Evolutionary conservation across 352 stramenopile species (phyloP).

Genomic region (Phytophthora capsici): DNA sequence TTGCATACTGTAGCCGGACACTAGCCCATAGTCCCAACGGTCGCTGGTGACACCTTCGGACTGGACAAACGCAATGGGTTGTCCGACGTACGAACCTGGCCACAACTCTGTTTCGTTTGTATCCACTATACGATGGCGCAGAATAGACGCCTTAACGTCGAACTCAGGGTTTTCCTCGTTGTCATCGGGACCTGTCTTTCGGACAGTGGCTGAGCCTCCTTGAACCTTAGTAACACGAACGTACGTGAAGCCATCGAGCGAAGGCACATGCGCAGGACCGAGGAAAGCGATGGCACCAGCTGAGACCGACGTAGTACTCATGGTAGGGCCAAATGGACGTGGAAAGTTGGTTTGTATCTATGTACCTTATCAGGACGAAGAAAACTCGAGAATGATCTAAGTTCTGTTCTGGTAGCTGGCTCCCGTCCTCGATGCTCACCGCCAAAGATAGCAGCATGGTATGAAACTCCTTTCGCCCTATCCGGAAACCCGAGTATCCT

Average conservation of each 20-base stretch:
- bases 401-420: no score
- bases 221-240: neutral
- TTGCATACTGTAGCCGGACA: constrained; percentile 4
- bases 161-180: constrained; percentile 5
- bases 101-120: neutral
- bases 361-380: no score
- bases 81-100: constrained; percentile 15
- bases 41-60: neutral
- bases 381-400: no score
- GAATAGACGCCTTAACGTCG: neutral
- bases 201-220: neutral
- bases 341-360: no score
- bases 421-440: no score
- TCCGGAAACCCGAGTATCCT: no score
- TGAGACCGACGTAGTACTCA: no score
- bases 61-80: constrained; percentile 10
- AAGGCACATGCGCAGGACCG: constrained; percentile 1
- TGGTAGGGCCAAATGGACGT: no score
- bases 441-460: no score
- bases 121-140: constrained; percentile 11
- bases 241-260: constrained; percentile 6
- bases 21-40: constrained; percentile 7
- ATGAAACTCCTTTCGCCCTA: no score
- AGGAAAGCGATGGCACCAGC: constrained; percentile 1
- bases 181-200: neutral